Evolutionary conservation across 2,329 filamentous ascomycete genomes (phyloP).

Genomic region (Nigrospora osmanthi): DNA sequence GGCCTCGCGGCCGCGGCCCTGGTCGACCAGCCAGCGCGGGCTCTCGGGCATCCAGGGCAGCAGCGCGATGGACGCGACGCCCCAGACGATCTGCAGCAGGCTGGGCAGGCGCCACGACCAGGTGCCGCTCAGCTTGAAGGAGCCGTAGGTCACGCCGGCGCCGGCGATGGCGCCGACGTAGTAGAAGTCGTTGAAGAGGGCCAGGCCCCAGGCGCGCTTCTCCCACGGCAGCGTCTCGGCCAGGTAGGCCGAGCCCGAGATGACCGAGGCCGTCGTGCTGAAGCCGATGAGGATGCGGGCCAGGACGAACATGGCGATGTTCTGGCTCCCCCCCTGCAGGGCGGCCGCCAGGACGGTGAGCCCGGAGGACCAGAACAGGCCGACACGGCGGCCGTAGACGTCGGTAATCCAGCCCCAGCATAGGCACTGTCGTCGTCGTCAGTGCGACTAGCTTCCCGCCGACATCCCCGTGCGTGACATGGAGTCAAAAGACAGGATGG

Average conservation of each 20-base stretch:
- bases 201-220: slow-evolving; percentile 1
- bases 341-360: slow-evolving; percentile 12
- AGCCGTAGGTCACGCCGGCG: slow-evolving; percentile 22
- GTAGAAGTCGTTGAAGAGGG: slow-evolving; percentile 8
- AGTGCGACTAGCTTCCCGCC: no score
- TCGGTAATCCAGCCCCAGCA: slow-evolving; percentile 13
- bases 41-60: slow-evolving; percentile 20
- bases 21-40: slow-evolving; percentile 25
- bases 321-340: slow-evolving; percentile 12
- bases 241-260: neutral
- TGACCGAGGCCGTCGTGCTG: slow-evolving; percentile 7
- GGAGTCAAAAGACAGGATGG: no score
- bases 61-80: slow-evolving; percentile 15
- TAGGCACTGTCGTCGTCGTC: neutral
- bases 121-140: slow-evolving; percentile 19
- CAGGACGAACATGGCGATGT: slow-evolving; percentile 18
- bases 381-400: slow-evolving; percentile 14
- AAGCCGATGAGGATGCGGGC: slow-evolving; percentile 16
- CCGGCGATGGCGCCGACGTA: slow-evolving; percentile 20
- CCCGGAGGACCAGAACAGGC: slow-evolving; percentile 9
- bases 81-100: slow-evolving; percentile 22
- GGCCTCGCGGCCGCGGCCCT: slow-evolving; percentile 19
- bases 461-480: no score
- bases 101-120: slow-evolving; percentile 29
- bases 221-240: slow-evolving; percentile 1